Evolutionary conservation across 345 rosid species (phyloP).

Genomic region (Sonneratia alba): DNA sequence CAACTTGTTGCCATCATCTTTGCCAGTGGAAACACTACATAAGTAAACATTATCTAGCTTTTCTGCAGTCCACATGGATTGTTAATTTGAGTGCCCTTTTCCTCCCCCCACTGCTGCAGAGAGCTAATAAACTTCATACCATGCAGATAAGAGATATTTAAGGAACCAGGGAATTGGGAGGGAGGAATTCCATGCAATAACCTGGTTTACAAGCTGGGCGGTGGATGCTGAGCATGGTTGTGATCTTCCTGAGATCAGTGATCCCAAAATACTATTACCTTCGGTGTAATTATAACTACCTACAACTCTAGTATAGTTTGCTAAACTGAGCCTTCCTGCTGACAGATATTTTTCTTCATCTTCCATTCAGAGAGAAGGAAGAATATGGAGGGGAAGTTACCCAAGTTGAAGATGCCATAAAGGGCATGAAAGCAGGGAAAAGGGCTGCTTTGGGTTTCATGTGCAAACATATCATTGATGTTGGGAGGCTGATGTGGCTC

Average conservation of each 20-base stretch:
- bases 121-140: neutral
- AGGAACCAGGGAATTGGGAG: constrained; percentile 37
- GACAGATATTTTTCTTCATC: neutral
- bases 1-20: constrained; percentile 97
- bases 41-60: constrained; percentile 32
- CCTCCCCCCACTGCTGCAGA: neutral
- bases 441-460: constrained; percentile 75
- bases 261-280: constrained; percentile 22
- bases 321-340: neutral
- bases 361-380: constrained; percentile 32
- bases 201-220: constrained; percentile 97
- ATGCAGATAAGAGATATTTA: constrained; percentile 59
- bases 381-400: constrained; percentile 20
- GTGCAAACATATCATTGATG: constrained; percentile 81
- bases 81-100: neutral
- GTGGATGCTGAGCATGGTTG: constrained; percentile 87
- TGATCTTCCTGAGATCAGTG: constrained; percentile 34
- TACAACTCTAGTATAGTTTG: neutral
- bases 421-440: constrained; percentile 53
- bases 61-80: neutral
- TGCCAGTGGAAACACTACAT: constrained; percentile 89
- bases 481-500: constrained; percentile 73
- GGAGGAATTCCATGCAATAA: constrained; percentile 65
- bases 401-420: constrained; percentile 44
- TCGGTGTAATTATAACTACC: constrained; percentile 22